Evolutionary conservation across 768 basidiomycete species (phyloP).

Genomic region (Cantharellus anzutake): DNA sequence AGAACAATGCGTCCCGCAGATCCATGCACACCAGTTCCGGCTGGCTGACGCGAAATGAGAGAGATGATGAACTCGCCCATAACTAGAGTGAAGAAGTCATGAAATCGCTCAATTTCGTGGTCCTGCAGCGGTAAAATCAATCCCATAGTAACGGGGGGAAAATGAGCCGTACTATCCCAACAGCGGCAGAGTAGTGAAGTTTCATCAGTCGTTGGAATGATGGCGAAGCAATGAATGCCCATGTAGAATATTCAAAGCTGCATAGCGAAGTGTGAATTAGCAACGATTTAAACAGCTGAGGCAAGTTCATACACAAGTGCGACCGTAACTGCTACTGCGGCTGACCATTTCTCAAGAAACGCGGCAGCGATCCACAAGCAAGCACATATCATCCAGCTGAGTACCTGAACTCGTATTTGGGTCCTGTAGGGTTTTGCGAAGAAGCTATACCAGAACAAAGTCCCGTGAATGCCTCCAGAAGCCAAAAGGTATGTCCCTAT

Average conservation of each 20-base stretch:
- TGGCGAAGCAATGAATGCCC: background rate
- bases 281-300: background rate
- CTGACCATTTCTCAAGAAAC: background rate
- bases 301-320: background rate
- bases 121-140: background rate
- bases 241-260: constrained; percentile 1
- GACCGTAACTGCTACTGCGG: background rate
- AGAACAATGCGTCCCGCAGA: background rate
- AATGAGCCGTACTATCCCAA: background rate
- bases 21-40: background rate
- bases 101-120: constrained; percentile 3
- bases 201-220: background rate
- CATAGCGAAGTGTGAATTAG: background rate
- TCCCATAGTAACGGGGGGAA: background rate
- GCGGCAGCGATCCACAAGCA: background rate
- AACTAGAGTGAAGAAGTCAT: constrained; percentile 4
- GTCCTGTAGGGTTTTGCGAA: constrained; percentile 1
- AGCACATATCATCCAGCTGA: background rate
- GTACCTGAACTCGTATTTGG: background rate
- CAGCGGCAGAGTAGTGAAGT: constrained; percentile 2
- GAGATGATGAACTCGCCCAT: constrained; percentile 5
- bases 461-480: background rate
- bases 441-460: constrained; percentile 2
- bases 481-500: background rate
- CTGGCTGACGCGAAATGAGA: constrained; percentile 1